A percentile compares a stretch with the other conserved stretches of the same genome.
These are phyloP conservation scores for Kokia cookei DNA, from an alignment of 441 rosid genomes.

Conservation along the genomic window DNA sequence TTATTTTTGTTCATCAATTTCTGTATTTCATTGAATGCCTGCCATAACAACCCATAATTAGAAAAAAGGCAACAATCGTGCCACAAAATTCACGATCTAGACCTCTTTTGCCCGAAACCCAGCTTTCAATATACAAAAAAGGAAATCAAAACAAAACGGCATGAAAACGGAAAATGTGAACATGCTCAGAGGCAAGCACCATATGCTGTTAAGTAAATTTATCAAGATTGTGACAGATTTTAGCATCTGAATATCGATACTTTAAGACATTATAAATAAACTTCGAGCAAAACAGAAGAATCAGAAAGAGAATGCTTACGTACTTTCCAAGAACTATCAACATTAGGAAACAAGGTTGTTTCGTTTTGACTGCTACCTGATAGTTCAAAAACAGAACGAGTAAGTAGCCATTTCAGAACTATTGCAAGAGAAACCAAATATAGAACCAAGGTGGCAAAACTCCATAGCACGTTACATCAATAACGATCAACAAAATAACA, in stretches of 20 bases:
- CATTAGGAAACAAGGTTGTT: constrained; percentile 60
- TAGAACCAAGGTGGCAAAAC: not conserved
- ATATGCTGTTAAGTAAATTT: not conserved
- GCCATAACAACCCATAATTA: constrained; percentile 21
- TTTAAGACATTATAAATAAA: not conserved
- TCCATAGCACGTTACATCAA: not conserved
- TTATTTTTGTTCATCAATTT: constrained; percentile 63
- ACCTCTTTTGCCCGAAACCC: not conserved
- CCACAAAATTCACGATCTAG: not conserved
- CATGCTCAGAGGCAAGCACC: not conserved
- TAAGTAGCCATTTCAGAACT: constrained; percentile 6
- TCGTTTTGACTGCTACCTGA: constrained; percentile 59
- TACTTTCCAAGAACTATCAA: constrained; percentile 89
- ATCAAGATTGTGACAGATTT: not conserved
- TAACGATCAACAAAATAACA: not conserved
- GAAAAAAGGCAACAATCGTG: not conserved
- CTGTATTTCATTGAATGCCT: constrained; percentile 80
- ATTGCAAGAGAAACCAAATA: constrained; percentile 1
- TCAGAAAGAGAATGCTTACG: constrained; percentile 9
- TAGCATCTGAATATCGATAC: not conserved
- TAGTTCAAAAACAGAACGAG: constrained; percentile 14
- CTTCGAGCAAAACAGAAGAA: not conserved
- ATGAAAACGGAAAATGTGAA: not conserved
- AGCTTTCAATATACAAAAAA: not conserved
- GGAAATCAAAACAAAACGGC: not conserved